These are phyloP conservation scores for Linnemannia exigua DNA, from an alignment of 192 early-diverging fungal species.

Conservation along the genomic window DNA sequence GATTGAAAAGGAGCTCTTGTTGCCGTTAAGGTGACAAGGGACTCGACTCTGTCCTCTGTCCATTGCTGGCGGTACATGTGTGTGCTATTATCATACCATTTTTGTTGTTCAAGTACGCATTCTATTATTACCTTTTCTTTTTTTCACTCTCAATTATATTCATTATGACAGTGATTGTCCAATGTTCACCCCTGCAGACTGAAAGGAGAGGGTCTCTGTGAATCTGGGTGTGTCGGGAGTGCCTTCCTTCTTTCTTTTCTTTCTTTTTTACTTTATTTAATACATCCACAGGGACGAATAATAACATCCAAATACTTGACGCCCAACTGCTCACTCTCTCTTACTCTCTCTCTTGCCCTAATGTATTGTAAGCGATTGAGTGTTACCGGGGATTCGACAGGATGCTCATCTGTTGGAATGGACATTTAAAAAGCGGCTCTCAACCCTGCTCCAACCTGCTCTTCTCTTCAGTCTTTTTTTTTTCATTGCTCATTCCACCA, in stretches of 20 bases:
- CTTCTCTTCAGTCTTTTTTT: neutral
- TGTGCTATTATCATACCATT: no score
- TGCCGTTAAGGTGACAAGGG: no score
- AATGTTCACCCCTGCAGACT: neutral
- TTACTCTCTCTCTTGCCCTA: neutral
- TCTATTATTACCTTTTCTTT: slow-evolving; percentile 6
- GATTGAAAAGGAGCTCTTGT: no score
- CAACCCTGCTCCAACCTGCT: neutral
- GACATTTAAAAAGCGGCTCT: slow-evolving; percentile 19
- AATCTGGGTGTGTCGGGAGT: neutral
- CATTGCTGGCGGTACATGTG: no score
- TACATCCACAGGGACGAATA: neutral
- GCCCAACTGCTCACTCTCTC: neutral
- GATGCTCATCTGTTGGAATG: neutral
- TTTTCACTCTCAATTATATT: neutral
- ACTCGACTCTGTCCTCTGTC: no score
- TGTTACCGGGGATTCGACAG: neutral
- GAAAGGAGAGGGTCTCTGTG: neutral
- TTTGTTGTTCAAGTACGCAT: no score
- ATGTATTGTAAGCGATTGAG: no score
- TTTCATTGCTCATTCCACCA: slow-evolving; percentile 4
- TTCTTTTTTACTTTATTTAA: slow-evolving; percentile 3
- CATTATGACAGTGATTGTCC: neutral
- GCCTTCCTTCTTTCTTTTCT: neutral
- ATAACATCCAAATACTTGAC: neutral